Conservation (phyloP, 192 early-diverging fungal species). For the Chytriomyces sp. region DNA sequence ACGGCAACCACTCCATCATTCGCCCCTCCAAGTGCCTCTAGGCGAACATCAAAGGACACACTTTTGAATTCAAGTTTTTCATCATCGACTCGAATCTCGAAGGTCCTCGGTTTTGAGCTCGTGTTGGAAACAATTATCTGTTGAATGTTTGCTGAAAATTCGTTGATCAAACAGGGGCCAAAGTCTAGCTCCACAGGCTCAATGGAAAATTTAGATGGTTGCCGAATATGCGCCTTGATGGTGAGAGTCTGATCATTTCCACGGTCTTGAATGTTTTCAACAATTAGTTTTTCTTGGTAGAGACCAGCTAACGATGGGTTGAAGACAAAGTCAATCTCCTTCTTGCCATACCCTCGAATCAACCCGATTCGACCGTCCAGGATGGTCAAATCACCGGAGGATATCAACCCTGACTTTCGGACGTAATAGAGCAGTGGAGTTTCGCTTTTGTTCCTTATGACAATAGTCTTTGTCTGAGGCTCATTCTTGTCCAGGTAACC, state of each 20-base stretch:
- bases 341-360: constrained; percentile 85
- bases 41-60: constrained; percentile 19
- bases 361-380: constrained; percentile 81
- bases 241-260: constrained; percentile 75
- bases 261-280: constrained; percentile 88
- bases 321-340: constrained; percentile 92
- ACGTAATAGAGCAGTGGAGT: constrained; percentile 88
- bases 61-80: constrained; percentile 54
- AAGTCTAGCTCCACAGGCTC: constrained; percentile 74
- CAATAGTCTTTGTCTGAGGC: constrained; percentile 81
- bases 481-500: constrained; percentile 85
- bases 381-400: constrained; percentile 87
- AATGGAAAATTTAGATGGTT: constrained; percentile 86
- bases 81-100: constrained; percentile 77
- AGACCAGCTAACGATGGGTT: constrained; percentile 84
- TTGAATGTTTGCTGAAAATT: constrained; percentile 53
- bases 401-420: constrained; percentile 91
- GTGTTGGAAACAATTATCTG: constrained; percentile 81
- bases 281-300: constrained; percentile 81
- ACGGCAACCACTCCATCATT: constrained; percentile 37
- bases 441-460: constrained; percentile 89
- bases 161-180: constrained; percentile 66
- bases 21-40: constrained; percentile 15
- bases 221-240: constrained; percentile 88
- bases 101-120: constrained; percentile 68